Percentiles rank a stretch among this genome's conserved stretches.
These are phyloP conservation scores for Bryoerythrophyllum caledonicum DNA, from an alignment of 225 moss, liverwort and hornwort species.

Conservation along the genomic window DNA sequence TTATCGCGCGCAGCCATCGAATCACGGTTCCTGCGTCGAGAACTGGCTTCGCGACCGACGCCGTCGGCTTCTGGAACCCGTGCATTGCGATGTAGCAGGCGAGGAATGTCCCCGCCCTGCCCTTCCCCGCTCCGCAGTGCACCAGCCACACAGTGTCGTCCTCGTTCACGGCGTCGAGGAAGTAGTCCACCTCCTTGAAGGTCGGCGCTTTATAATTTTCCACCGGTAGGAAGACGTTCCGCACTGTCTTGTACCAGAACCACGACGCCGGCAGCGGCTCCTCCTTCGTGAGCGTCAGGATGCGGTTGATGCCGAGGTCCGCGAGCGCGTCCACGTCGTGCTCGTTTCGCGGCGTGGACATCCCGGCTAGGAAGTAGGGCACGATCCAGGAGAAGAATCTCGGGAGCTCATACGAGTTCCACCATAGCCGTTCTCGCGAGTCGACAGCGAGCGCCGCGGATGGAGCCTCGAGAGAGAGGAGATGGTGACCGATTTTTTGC, in stretches of 20 bases:
- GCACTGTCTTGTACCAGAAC: constrained; percentile 40
- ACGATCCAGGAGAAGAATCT: constrained; percentile 79
- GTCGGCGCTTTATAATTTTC: constrained; percentile 60
- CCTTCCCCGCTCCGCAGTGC: constrained; percentile 77
- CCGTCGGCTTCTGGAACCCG: constrained; percentile 52
- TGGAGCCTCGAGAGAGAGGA: constrained; percentile 33
- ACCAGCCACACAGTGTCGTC: constrained; percentile 54
- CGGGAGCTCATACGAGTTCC: constrained; percentile 40
- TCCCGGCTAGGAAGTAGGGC: constrained; percentile 69
- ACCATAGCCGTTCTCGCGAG: constrained; percentile 44
- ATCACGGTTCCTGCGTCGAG: constrained; percentile 53
- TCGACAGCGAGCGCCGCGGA: constrained; percentile 14
- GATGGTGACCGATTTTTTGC: constrained; percentile 30
- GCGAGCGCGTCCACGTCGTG: constrained; percentile 52
- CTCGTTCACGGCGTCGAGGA: constrained; percentile 45
- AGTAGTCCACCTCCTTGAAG: constrained; percentile 69
- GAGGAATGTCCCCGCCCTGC: constrained; percentile 66
- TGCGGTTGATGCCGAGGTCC: constrained; percentile 51
- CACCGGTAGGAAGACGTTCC: constrained; percentile 61
- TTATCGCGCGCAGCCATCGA: constrained; percentile 49
- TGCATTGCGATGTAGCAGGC: constrained; percentile 72
- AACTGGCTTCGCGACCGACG: constrained; percentile 28
- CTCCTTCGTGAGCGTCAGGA: constrained; percentile 73
- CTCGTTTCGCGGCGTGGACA: constrained; percentile 69
- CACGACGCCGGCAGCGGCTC: constrained; percentile 50